These are phyloP conservation scores for Bruguiera hainesii DNA, from an alignment of 441 rosid genomes.

Conservation along the genomic window DNA sequence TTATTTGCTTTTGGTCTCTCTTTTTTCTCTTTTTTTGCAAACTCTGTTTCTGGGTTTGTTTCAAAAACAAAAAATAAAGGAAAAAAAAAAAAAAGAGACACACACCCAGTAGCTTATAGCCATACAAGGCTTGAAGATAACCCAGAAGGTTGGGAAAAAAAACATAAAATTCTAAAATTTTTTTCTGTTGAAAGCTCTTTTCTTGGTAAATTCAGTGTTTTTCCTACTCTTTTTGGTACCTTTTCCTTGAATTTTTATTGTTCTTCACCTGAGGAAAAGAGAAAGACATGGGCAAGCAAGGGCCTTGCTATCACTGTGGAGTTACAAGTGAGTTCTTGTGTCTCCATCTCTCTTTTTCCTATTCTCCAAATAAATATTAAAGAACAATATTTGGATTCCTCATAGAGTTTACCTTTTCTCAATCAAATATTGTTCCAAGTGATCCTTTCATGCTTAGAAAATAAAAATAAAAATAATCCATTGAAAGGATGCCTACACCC, in stretches of 20 bases:
- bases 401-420: conserved; percentile 10
- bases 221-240: conserved; percentile 7
- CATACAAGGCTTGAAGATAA: conserved; percentile 32
- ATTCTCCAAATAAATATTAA: neutral
- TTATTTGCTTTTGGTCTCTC: conserved; percentile 35
- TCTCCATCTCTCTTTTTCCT: conserved; percentile 28
- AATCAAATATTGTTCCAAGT: conserved; percentile 9
- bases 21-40: conserved; percentile 28
- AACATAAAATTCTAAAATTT: conserved; percentile 12
- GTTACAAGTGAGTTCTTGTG: conserved; percentile 82
- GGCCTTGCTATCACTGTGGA: conserved; percentile 95
- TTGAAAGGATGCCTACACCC: conserved; percentile 22
- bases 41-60: conserved; percentile 41
- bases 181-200: conserved; percentile 10
- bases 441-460: conserved; percentile 18
- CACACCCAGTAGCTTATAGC: conserved; percentile 33
- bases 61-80: conserved; percentile 6
- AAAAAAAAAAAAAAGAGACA: conserved; percentile 10
- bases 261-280: conserved; percentile 26
- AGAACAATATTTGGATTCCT: conserved; percentile 8
- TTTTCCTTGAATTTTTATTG: conserved; percentile 29
- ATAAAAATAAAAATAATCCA: conserved; percentile 4
- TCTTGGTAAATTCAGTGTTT: conserved; percentile 25
- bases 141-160: conserved; percentile 9
- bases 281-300: conserved; percentile 79